phyloP scores from a whole-genome alignment of 306 rosid genomes.

The Cicer chorassanicum region DNA sequence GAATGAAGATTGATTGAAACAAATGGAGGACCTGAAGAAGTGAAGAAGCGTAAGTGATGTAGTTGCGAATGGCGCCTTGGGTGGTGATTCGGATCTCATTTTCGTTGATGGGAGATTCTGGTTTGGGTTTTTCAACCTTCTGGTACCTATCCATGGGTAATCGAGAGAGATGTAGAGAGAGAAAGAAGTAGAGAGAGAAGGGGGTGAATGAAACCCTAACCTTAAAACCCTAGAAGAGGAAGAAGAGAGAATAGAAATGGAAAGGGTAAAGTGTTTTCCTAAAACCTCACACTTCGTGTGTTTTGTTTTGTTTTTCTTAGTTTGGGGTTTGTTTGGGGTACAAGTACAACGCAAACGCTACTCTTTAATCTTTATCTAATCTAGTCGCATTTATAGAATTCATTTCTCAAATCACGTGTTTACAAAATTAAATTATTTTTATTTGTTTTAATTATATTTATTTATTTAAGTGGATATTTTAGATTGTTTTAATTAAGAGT shows the following conservation, averaged over 20 bases:
- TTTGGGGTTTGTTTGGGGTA: too few relatives aligned
- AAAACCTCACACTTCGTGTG: conserved; percentile 40
- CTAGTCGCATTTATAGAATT: too few relatives aligned
- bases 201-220: conserved; percentile 39
- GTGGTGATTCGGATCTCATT: conserved; percentile 95
- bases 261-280: conserved; percentile 40
- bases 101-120: conserved; percentile 79
- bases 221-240: conserved; percentile 42
- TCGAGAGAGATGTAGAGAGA: not conserved
- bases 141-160: conserved; percentile 85
- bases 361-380: too few relatives aligned
- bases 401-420: too few relatives aligned
- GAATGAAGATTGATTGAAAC: conserved; percentile 31
- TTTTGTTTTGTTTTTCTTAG: not conserved
- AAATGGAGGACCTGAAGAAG: conserved; percentile 74
- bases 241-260: not conserved
- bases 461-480: too few relatives aligned
- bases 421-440: too few relatives aligned
- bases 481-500: too few relatives aligned
- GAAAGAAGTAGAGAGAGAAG: conserved; percentile 3
- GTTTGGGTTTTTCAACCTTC: conserved; percentile 86
- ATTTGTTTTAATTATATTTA: too few relatives aligned
- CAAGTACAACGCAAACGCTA: too few relatives aligned
- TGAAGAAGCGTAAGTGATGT: conserved; percentile 93
- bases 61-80: conserved; percentile 95